Evolutionary conservation across 2,329 filamentous ascomycete species (phyloP), one percentile per base, ranked within the genome.

Genomic region (Chalaropsis ovoidea): DNA sequence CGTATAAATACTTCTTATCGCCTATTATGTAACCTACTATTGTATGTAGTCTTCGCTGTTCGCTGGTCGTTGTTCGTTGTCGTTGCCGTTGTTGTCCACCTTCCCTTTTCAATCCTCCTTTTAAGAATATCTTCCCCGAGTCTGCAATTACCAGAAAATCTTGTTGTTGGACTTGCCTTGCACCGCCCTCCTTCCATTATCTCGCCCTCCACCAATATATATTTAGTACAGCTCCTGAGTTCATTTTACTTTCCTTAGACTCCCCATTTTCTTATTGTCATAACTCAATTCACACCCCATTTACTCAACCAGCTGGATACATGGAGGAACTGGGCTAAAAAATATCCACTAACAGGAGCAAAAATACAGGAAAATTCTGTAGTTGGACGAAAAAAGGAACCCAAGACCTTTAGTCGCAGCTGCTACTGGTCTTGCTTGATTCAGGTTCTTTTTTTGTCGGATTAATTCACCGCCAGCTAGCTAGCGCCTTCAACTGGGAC

Each of bases 391-490:
- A 49, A 62, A 15, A 27, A 49, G 19, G 3, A n/a, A 45, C 17
- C 42, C 42, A 39, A 49, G 45, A 45, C 54, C 31, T 39, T 58
- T 58, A 58, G 54, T 17, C 19, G 27, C 54, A 39, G 6, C 31
- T 17, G 19, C 42, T 62, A 47, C 42, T 47, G n/a, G 39, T n/a
- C 5, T 62, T 62, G 22, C 19, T 62, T 24, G 24, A 62, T 47
- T 62, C 39, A 41, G 24, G 56, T 19, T 41, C 27, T 41, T 31
- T 39, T 60, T 17, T 60, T 41, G 56, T 39, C 24, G 27, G n/a
- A 35, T 31, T 35, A 39, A 19, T 60, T 62, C 31, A 62, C 43
- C 61, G 43, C 61, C 42, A 62, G 61, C 61, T 49, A 62, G n/a
- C 43, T 62, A 62, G 61, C 61, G 61, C 24, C 17, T 60, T 35